Percentiles rank a stretch among this genome's conserved stretches.
These are phyloP conservation scores for Guadua angustifolia DNA, from an alignment of 176 grass and related monocot species.

Conservation along the genomic window DNA sequence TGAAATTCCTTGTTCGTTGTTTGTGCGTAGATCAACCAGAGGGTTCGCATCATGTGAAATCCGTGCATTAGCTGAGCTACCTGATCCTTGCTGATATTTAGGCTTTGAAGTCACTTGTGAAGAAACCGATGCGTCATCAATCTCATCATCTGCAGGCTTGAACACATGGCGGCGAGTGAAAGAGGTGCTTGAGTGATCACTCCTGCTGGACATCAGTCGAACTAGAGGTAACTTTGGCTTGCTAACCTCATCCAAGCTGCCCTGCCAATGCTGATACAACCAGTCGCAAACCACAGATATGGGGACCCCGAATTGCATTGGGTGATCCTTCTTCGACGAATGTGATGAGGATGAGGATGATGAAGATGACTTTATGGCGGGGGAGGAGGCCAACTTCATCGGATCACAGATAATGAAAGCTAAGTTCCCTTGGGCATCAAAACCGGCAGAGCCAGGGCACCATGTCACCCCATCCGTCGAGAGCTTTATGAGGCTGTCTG, in stretches of 20 bases:
- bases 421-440: constrained; percentile 83
- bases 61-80: constrained; percentile 64
- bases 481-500: constrained; percentile 89
- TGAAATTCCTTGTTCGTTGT: constrained; percentile 65
- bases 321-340: constrained; percentile 77
- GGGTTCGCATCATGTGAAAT: constrained; percentile 66
- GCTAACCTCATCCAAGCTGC: constrained; percentile 85
- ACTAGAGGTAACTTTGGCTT: constrained; percentile 80
- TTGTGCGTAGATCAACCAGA: constrained; percentile 59
- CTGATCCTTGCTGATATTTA: constrained; percentile 63
- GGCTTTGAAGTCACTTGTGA: constrained; percentile 49
- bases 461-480: constrained; percentile 60
- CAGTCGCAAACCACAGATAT: constrained; percentile 87
- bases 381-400: constrained; percentile 88
- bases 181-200: constrained; percentile 69
- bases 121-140: constrained; percentile 56
- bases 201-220: constrained; percentile 63
- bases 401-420: constrained; percentile 97
- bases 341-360: constrained; percentile 65
- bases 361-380: constrained; percentile 58
- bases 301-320: constrained; percentile 79
- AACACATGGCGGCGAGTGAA: constrained; percentile 67
- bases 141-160: constrained; percentile 57
- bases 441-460: constrained; percentile 86
- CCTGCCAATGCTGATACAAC: constrained; percentile 93